Base-by-base conservation (phyloP, 1,139 yeast species). In the Hemisphaericaspora xylanilytica region DNA sequence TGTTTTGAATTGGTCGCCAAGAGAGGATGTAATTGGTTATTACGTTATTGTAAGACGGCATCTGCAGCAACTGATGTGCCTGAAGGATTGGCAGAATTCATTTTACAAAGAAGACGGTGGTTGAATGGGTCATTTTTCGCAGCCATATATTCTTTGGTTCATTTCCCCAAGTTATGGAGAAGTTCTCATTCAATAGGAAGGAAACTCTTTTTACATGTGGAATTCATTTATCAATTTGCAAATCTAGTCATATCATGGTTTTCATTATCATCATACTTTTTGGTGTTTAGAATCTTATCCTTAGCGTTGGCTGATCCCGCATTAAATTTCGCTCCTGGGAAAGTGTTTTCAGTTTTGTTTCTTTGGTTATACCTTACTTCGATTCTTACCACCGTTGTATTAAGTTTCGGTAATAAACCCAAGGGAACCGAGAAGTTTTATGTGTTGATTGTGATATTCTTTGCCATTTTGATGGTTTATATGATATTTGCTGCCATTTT, bases 321-420 rank as follows among this genome's bases (percentile, higher is more conserved):
- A 26, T 59, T 70, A 45, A 45, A 56, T 35, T 70, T 70, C 55
- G 77, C 79, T 1, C 92, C 88, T 1, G 95, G 97, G 25, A 80
- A 80, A 41, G 71, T 85, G 4, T 68, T 92, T 24, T 81, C 95
- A 3, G 92, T 86, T 8, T 73, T 90, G 1, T 85, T 92, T 55
- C 63, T 90, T 14, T 92, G 97, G 97, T 65, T 92, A 25, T 92
- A 92, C 55, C 73, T 87, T 41, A 87, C 92, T 2, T 87, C 95
- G n/a, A 63, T 92, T n/a, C 85, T 88, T 12, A 85, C 96, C 2
- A 88, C 96, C 12, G 92, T 92, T 61, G 90, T 92, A 39, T 66
- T 92, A 45, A 82, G 96, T 36, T 83, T 92, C 62, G 98, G 98
- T 56, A 92, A 92, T 59, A 83, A 90, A 41, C 98, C 98, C 1